A percentile compares a stretch with the other conserved stretches of the same genome.
Evolutionary conservation across 2,329 filamentous ascomycete species (phyloP).

Genomic region (Lachnellula hyalina): DNA sequence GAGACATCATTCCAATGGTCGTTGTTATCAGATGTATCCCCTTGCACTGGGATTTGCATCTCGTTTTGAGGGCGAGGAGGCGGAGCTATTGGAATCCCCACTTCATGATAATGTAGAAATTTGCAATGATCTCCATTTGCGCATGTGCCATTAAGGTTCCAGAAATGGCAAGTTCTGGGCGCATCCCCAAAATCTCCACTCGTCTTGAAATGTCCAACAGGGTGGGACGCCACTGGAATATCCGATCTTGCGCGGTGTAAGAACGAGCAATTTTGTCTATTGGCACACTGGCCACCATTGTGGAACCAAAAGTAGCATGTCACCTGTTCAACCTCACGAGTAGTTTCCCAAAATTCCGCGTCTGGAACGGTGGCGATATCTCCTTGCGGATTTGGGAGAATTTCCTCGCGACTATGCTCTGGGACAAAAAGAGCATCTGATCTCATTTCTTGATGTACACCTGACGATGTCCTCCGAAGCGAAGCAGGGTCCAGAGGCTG

Average conservation of each 20-base stretch:
- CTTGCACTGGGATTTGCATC: neutral
- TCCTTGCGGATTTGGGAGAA: neutral
- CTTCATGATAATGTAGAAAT: conserved; percentile 11
- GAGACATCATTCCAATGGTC: neutral
- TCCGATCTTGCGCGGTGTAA: neutral
- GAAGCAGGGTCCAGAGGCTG: conserved; percentile 12
- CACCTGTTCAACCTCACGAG: neutral
- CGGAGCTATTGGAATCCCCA: conserved; percentile 1
- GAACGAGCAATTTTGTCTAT: neutral
- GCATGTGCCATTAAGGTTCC: conserved; percentile 2
- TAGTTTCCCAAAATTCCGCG: neutral
- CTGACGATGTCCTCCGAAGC: conserved; percentile 8
- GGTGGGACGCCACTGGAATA: neutral
- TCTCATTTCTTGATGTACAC: neutral
- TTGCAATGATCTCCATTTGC: conserved; percentile 7
- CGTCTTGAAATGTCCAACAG: neutral
- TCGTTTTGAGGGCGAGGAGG: neutral
- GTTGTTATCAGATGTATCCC: neutral
- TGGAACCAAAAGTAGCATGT: conserved; percentile 15
- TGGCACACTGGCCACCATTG: neutral
- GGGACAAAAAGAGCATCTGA: conserved; percentile 8
- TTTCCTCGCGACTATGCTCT: neutral
- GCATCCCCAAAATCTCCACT: neutral
- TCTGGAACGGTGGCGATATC: neutral
- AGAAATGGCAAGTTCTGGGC: neutral